Base-by-base conservation (phyloP, 1,139 yeast species). In the Kurtzmaniella quercitrusa region DNA sequence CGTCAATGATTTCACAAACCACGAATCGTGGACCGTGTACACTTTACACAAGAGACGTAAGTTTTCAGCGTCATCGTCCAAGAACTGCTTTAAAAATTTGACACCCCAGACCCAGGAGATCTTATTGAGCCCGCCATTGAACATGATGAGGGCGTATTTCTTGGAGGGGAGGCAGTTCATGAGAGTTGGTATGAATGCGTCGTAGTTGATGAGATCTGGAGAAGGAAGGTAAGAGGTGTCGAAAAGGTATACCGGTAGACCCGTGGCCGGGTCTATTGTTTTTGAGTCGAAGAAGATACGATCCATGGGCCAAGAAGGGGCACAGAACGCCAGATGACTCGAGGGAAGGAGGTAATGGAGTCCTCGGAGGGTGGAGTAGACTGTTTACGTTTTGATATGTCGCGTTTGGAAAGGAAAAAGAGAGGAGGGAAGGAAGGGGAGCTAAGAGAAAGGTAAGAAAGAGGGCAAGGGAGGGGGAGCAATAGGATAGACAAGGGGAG, bases 11-110 rank as follows among this genome's bases (percentile, higher is more conserved):
- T 90, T 80, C 15, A 89, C 79, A 66, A 93, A 79, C 93, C 96
- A 90, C 43, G 88, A 85, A 55, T 91, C 97, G 62, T 93, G 98
- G 3, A 93, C 96, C 36, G 91, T 77, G 51, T 85, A 85, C 3
- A 89, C 70, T 54, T 81, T 83, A 43, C 69, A 68, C 43, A 90
- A 65, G 44, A 77, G 63, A 34, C 56, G 49, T 34, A 67, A 70
- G 47, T 77, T 77, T 47, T 77, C 75, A 34, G 57, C 54, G 45
- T 58, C 70, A 12, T 75, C 73, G 16, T 75, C 71, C n/a, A 91
- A 81, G 39, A 93, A 75, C 53, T 77, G 66, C 51, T 85, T 79
- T 54, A 88, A 79, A 49, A 91, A 82, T 55, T 81, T 84, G 39
- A 91, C 70, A 38, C 91, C 88, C 79, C 91, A 85, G 8, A 85